Evolutionary conservation across 768 basidiomycete species (phyloP).

Genomic region (Leccinum arenicola): DNA sequence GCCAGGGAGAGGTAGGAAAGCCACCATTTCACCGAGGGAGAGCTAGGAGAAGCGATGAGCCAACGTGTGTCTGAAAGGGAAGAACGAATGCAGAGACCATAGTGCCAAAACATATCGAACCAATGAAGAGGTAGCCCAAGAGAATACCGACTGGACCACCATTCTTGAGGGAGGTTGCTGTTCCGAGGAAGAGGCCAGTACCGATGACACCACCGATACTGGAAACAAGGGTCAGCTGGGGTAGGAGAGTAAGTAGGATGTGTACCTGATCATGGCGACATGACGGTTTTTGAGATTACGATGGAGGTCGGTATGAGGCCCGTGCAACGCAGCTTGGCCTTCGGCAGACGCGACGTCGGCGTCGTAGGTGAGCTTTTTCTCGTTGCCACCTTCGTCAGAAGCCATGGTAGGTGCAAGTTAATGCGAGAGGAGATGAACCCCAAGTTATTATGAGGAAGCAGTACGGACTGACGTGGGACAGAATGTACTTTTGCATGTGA

Average conservation of each 20-base stretch:
- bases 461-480: background rate
- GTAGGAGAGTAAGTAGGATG: no score
- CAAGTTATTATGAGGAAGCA: background rate
- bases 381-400: slow-evolving; percentile 1
- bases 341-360: slow-evolving; percentile 10
- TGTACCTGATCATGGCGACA: slow-evolving; percentile 36
- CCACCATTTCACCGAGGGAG: slow-evolving; percentile 44
- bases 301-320: slow-evolving; percentile 12
- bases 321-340: background rate
- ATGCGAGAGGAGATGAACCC: background rate
- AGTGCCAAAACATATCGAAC: slow-evolving; percentile 36
- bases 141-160: slow-evolving; percentile 50
- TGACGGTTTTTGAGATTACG: slow-evolving; percentile 35
- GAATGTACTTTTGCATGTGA: background rate
- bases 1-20: slow-evolving; percentile 44
- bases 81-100: slow-evolving; percentile 28
- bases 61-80: background rate
- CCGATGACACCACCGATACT: slow-evolving; percentile 41
- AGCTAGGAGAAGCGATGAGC: slow-evolving; percentile 17
- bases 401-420: slow-evolving; percentile 6
- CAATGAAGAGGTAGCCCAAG: slow-evolving; percentile 39
- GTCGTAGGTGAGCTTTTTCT: slow-evolving; percentile 1
- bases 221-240: background rate
- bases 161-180: slow-evolving; percentile 33
- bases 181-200: slow-evolving; percentile 37